Evolutionary conservation across 1,139 yeast species (phyloP).

Genomic region (Sugiyamaella japonica): DNA sequence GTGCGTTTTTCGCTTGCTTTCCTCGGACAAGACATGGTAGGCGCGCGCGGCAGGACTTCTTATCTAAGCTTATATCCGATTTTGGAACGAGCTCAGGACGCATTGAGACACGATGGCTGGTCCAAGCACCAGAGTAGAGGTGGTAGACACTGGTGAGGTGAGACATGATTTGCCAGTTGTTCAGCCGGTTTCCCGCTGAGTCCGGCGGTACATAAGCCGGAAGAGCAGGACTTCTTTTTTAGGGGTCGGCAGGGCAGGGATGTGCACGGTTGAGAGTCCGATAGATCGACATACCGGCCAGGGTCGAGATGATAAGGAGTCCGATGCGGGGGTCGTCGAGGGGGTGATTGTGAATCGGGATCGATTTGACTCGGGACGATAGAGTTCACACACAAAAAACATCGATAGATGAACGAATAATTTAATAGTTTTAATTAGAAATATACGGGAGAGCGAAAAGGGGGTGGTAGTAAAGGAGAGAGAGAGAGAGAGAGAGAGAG

Average conservation of each 20-base stretch:
- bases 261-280: too few relatives aligned
- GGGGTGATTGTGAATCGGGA: too few relatives aligned
- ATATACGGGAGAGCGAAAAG: not conserved
- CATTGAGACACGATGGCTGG: not conserved
- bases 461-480: too few relatives aligned
- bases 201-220: too few relatives aligned
- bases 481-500: too few relatives aligned
- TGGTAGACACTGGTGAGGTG: not conserved
- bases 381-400: too few relatives aligned
- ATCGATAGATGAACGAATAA: not conserved
- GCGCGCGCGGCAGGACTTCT: not conserved
- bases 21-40: slow-evolving; percentile 7
- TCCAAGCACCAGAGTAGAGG: not conserved
- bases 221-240: too few relatives aligned
- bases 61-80: slow-evolving; percentile 4
- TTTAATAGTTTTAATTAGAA: not conserved
- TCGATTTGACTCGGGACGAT: too few relatives aligned
- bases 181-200: too few relatives aligned
- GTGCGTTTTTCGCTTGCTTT: not conserved
- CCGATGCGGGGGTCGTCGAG: not conserved
- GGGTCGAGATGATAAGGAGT: not conserved
- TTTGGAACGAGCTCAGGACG: not conserved
- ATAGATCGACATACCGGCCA: too few relatives aligned
- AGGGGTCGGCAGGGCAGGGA: too few relatives aligned
- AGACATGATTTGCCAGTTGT: too few relatives aligned